Percentiles rank a stretch among this genome's conserved stretches.
Conservation (phyloP, 805 yeast species). For the Yamadazyma insecticola region DNA sequence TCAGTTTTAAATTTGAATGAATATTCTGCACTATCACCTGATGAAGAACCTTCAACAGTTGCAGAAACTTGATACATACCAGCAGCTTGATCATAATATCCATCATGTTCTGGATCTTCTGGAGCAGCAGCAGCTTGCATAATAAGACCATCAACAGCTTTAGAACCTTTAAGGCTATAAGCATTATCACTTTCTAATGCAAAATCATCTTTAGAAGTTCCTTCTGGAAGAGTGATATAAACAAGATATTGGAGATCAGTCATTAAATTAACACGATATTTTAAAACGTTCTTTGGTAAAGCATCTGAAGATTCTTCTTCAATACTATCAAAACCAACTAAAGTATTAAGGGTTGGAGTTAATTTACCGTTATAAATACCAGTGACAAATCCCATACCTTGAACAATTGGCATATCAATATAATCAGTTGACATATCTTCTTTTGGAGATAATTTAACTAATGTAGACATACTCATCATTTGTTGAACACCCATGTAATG, state of each 20-base stretch:
- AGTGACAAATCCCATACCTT: constrained; percentile 82
- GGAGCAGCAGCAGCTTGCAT: constrained; percentile 36
- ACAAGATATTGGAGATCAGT: constrained; percentile 64
- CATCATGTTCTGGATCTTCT: constrained; percentile 23
- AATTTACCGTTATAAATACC: constrained; percentile 50
- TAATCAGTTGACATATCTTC: constrained; percentile 29
- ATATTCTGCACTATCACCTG: constrained; percentile 45
- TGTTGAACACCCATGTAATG: constrained; percentile 41
- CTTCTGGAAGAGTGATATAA: constrained; percentile 47
- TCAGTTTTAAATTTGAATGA: constrained; percentile 42
- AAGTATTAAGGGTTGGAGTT: constrained; percentile 39
- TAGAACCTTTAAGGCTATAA: constrained; percentile 39
- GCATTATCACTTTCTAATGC: constrained; percentile 26
- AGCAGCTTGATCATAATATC: constrained; percentile 59
- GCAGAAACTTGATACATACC: constrained; percentile 60
- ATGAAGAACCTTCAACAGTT: constrained; percentile 41
- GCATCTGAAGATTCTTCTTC: constrained; percentile 22
- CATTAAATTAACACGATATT: constrained; percentile 51
- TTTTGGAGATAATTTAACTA: constrained; percentile 35
- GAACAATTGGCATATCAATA: constrained; percentile 58
- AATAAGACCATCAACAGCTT: constrained; percentile 42
- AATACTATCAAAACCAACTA: constrained; percentile 19
- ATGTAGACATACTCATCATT: constrained; percentile 48
- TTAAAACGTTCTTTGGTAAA: constrained; percentile 39
- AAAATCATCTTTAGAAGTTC: constrained; percentile 26